Evolutionary conservation across 1,284 basidiomycete genomes (phyloP), one percentile per base, ranked within the genome.

Genomic region (Trichosporon inkin): DNA sequence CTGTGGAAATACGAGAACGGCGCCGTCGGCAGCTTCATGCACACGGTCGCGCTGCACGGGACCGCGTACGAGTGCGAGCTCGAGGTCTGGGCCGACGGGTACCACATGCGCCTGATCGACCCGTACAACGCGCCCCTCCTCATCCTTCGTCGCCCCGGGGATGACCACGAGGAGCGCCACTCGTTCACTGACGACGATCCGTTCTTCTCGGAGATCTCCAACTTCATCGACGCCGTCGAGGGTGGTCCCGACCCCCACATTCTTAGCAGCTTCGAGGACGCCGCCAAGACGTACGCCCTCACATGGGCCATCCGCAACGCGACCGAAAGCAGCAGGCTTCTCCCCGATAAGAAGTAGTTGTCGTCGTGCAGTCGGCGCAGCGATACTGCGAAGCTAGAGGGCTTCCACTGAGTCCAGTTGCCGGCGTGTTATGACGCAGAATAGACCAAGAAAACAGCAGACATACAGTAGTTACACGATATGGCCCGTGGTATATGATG

Each of bases 61-160:
- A 85, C 83, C 67, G 86, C 92, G 76, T 96, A 96, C 79, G 89
- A 88, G 69, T 95, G 92, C 75, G 92, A 95, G 80, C 82, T 96
- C 49, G 92, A 94, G 75, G 86, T 94, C 36, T 90, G 87, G 79
- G 89, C 89, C 32, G 93, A 96, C 74, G 93, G 62, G 51, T 78
- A 69, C 64, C 66, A 65, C 62, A 67, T 64, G 65, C 90, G 89
- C 75, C 84, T 95, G 22, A 88, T 93, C 51, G 90, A 96, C 79
- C 91, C 92, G 0, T 83, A 83, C 78, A 80, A 82, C 67, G 72
- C 78, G 69, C 93, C 93, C 2, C 82, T 88, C 5, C 85, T 96
- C 36, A 88, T 88, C 73, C 82, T 96, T 62, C 89, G 92, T 71
- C 84, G 84, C 71, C 89, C 90, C 1, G 89, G 88, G 65, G 88